A percentile compares a stretch with the other conserved stretches of the same genome.
phyloP scores from a whole-genome alignment of 176 grass and related monocot species.

The Phoenix dactylifera region DNA sequence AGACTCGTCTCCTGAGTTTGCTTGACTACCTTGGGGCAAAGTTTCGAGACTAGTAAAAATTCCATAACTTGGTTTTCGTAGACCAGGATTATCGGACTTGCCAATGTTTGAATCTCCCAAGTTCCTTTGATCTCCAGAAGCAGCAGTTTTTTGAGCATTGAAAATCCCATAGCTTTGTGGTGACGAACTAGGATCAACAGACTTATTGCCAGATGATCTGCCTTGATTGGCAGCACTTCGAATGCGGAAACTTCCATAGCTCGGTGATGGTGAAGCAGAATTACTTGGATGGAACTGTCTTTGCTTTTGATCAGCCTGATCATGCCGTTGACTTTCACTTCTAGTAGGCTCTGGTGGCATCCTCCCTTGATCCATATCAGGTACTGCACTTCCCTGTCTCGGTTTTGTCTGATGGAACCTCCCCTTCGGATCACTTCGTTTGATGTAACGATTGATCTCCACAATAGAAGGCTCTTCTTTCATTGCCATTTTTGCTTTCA shows the following conservation, averaged over 20 bases:
- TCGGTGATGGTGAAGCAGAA: neutral
- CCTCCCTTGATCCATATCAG: conserved; percentile 5
- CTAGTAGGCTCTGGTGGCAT: conserved; percentile 12
- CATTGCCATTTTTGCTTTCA: neutral
- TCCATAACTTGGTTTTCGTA: conserved; percentile 24
- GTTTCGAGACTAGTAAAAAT: conserved; percentile 20
- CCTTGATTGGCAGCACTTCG: neutral
- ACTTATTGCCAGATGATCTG: neutral
- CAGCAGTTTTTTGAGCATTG: conserved; percentile 10
- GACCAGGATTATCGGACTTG: neutral
- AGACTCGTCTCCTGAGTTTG: conserved; percentile 1
- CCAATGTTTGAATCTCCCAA: neutral
- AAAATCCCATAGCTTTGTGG: conserved; percentile 33
- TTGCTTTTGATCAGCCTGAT: conserved; percentile 19
- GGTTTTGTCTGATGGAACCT: neutral
- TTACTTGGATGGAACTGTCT: neutral
- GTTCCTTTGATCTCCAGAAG: conserved; percentile 19
- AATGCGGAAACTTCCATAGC: neutral
- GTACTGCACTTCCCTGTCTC: conserved; percentile 8
- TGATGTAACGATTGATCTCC: conserved; percentile 3
- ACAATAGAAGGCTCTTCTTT: neutral
- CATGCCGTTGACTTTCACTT: conserved; percentile 10
- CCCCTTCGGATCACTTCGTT: neutral
- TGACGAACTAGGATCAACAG: conserved; percentile 9
- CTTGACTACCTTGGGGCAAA: neutral